Evolutionary conservation across 768 basidiomycete genomes (phyloP), one percentile per base, ranked within the genome.

Genomic region (Leccinum arenicola): DNA sequence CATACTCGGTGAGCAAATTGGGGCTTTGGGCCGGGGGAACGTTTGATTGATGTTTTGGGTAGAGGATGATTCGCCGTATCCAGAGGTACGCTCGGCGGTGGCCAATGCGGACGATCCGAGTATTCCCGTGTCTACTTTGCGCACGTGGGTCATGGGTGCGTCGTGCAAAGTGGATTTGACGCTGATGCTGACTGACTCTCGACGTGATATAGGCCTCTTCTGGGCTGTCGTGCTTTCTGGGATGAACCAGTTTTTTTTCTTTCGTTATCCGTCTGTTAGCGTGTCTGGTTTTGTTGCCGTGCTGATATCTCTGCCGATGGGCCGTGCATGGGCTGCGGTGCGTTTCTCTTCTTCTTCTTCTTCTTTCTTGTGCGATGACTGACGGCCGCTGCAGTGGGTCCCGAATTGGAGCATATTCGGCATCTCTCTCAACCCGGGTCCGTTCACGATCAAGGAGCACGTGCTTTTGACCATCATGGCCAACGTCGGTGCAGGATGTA

Each of bases 1-100:
- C 0, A 21, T 55, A 1, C 53, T 65, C 8, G 72, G 72, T 73
- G 11, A 52, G 54, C 6, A 11, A 45, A 27, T 27, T 27, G 27
- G 23, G 25, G 3, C 8, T 25, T 4, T 31, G 17, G n/a, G 17
- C 3, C 1, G 11, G 9, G 3, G 29, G 12, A 36, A 36, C 27
- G 12, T 15, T 9, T 33, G 21, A 14, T 49, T 19, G 6, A 6
- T 35, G 33, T 35, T 11, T 36, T 6, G 10, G 29, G 7, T 55
- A 77, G 81, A 82, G 68, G 88, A 92, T 63, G 91, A 93, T 69
- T 91, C 89, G 3, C 91, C 91, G 4, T 93, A 93, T 68, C 89
- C 88, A 6, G 91, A 93, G 70, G 89, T 91, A 12, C 83, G 89
- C 49, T 84, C 87, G 8, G 88, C 89, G 7, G 88, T 90, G 9